Evolutionary conservation across 371 early-diverging fungal species (phyloP), one percentile per base, ranked within the genome.

Genomic region (Rhizopus stolonifer): DNA sequence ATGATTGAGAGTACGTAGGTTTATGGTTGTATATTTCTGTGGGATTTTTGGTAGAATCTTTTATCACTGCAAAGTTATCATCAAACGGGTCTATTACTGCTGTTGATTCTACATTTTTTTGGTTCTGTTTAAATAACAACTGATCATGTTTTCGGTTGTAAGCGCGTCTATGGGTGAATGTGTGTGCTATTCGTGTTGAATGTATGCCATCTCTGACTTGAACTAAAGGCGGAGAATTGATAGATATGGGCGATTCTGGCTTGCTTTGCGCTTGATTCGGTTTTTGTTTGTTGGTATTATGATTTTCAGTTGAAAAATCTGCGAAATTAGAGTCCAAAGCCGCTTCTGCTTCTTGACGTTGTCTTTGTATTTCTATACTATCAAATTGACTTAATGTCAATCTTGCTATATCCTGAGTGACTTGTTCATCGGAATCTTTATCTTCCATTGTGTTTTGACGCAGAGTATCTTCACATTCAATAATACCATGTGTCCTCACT

Each of bases 261-360:
- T n/a, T 21, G 9, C 9, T 14, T 6, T 6, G 31, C n/a, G 26
- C 14, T n/a, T 43, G 48, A 14, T 7, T 22, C 3, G 9, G 13
- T n/a, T 32, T 9, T 2, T 26, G 38, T 34, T 54, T 61, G 17
- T 33, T 48, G 15, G 44, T 19, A 3, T 55, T 51, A n/a, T 56
- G 49, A 14, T 59, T 60, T 52, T 66, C 60, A 22, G 63, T 64
- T 19, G 73, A 66, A 42, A 77, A 77, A 1, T 67, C 74, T 18
- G 53, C 61, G 44, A 73, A 77, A 10, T 69, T 73, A 2, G 77
- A 71, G 31, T 77, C 77, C 33, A 77, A 49, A 6, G 71, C 69
- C 14, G 69, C 73, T 21, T 73, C 71, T 56, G 73, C 73, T 55
- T 61, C 67, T 46, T 67, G 64, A 34, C 64, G 62, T 14, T 62